These are phyloP conservation scores for Ophiosphaerella narmari DNA, from an alignment of 2,329 filamentous ascomycete genomes.

Conservation along the genomic window DNA sequence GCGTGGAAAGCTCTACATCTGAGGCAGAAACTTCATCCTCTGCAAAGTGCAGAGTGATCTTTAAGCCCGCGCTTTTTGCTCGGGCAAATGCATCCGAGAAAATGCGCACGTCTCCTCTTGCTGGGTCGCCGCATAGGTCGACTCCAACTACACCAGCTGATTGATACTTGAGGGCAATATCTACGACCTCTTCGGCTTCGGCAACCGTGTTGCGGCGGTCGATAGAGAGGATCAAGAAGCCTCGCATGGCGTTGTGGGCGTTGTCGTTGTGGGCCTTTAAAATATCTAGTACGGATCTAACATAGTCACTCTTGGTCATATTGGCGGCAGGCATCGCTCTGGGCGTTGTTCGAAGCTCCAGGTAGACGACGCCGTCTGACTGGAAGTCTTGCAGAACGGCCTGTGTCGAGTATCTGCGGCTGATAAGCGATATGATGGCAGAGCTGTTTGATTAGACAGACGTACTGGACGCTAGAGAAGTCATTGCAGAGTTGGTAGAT, in stretches of 20 bases:
- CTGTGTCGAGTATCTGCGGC: slow-evolving; percentile 60
- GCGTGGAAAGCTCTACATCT: slow-evolving; percentile 63
- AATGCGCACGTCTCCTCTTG: slow-evolving; percentile 62
- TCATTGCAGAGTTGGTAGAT: slow-evolving; percentile 78
- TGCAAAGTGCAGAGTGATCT: slow-evolving; percentile 77
- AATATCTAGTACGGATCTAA: slow-evolving; percentile 67
- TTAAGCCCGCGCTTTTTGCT: slow-evolving; percentile 61
- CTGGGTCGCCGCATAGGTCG: slow-evolving; percentile 79
- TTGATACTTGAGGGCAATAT: slow-evolving; percentile 63
- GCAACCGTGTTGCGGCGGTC: slow-evolving; percentile 66
- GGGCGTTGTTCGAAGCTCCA: slow-evolving; percentile 81
- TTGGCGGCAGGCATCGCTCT: slow-evolving; percentile 60
- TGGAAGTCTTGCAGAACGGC: slow-evolving; percentile 65
- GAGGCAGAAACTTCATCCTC: slow-evolving; percentile 65
- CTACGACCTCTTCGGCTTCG: slow-evolving; percentile 67
- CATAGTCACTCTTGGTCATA: slow-evolving; percentile 67
- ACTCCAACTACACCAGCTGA: slow-evolving; percentile 68
- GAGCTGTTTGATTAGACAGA: slow-evolving; percentile 41
- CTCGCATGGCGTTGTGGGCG: slow-evolving; percentile 54
- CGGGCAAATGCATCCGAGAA: slow-evolving; percentile 64
- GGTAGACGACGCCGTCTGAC: slow-evolving; percentile 73
- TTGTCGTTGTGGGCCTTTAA: slow-evolving; percentile 59
- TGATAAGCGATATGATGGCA: slow-evolving; percentile 12
- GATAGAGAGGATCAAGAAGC: slow-evolving; percentile 73
- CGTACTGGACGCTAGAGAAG: slow-evolving; percentile 61